A percentile compares a stretch with the other conserved stretches of the same genome.
These are phyloP conservation scores for Pugionium dolabratum DNA, from an alignment of 345 rosid genomes.

Conservation along the genomic window DNA sequence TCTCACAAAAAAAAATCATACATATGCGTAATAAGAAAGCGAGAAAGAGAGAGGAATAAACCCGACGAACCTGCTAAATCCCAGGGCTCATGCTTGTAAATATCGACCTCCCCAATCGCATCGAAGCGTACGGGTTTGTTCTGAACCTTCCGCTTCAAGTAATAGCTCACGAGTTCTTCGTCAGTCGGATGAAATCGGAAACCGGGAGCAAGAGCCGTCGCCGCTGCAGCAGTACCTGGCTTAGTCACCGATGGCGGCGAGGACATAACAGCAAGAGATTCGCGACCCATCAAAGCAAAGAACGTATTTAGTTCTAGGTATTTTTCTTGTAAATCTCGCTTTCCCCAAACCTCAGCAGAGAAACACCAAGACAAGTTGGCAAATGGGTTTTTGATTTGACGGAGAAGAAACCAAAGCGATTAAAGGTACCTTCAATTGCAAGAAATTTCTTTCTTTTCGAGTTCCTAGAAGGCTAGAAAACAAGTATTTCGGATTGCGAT, in stretches of 20 bases:
- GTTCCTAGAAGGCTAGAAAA: conserved; percentile 30
- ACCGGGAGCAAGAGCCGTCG: conserved; percentile 85
- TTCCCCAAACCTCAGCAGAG: background rate
- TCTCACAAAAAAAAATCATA: conserved; percentile 5
- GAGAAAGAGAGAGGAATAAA: background rate
- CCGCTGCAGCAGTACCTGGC: conserved; percentile 24
- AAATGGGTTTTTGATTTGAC: conserved; percentile 45
- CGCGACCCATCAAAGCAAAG: conserved; percentile 42
- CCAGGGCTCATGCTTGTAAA: conserved; percentile 90
- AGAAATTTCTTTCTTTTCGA: conserved; percentile 54
- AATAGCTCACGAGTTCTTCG: conserved; percentile 78
- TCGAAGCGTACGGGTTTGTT: conserved; percentile 70
- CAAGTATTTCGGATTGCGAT: conserved; percentile 23
- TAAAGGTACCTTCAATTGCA: conserved; percentile 73
- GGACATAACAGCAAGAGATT: conserved; percentile 32
- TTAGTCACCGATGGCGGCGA: conserved; percentile 35
- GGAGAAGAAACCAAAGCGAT: conserved; percentile 50
- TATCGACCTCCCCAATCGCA: conserved; percentile 69
- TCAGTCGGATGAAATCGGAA: conserved; percentile 52
- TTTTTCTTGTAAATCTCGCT: conserved; percentile 13
- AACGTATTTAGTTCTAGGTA: conserved; percentile 20
- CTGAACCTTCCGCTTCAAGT: conserved; percentile 79
- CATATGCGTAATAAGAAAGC: background rate
- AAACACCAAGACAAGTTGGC: conserved; percentile 11
- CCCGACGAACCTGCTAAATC: conserved; percentile 62